Base-by-base conservation (phyloP, 1,139 yeast genomes). In the Tardiomyces depauwii region DNA sequence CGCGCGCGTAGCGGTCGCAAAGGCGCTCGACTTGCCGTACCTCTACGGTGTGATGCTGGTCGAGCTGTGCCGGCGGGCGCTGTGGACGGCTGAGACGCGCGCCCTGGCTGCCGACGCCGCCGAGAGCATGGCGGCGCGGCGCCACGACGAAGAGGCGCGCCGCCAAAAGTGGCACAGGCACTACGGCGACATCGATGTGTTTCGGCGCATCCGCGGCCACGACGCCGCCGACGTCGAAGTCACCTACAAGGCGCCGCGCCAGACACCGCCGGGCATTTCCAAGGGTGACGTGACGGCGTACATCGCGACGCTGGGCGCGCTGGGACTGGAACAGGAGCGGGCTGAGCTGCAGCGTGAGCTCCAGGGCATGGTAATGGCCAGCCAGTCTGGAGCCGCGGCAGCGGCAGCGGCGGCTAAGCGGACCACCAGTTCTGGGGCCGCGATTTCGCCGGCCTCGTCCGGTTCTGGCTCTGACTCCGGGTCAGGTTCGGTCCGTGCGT, bases 31-130 rank as follows among this genome's bases (percentile, higher is more conserved):
- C 59, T 61, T 88, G 44, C 96, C 97, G 0, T 65, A 86, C 39
- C 65, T 87, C 1, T 86, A 85, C 60, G 97, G 97, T 1, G 74
- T 84, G 27, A 72, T 80, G 59, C 59, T 86, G 21, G 74, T 88
- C 41, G 96, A 89, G 56, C 71, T 70, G 43, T 64, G 83, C 47
- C 73, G 94, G 45, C 80, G 91, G 51, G 67, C 68, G 41, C 79
- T 78, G 52, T 86, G 95, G 93, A 67, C 73, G 23, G 72, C 72
- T 44, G 75, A 75, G 44, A 63, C 82, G 40, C 72, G 73, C 47
- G 72, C 73, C 1, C 59, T 77, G 1, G 73, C 74, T 0, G 67
- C 68, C 38, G 73, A 72, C 45, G 69, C 81, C 0, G 74, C 78
- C 38, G 88, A 81, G 53, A 78, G 76, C 47, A 65, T 83, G 47